Percentiles rank a stretch among this genome's conserved stretches.
Conservation (phyloP, 257 asterid species). For the Solanum phureja region DNA sequence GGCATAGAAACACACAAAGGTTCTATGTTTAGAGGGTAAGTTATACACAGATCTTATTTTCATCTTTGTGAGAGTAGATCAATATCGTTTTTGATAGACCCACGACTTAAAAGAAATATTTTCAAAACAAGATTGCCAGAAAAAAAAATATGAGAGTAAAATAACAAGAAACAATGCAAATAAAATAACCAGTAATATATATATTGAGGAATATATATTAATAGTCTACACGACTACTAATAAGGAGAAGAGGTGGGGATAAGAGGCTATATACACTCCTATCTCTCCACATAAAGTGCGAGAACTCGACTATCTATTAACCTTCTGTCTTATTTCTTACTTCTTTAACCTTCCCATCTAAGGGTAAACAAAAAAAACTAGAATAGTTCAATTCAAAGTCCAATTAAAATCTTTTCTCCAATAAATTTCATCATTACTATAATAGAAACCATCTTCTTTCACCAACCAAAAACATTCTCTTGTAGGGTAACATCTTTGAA, state of each 20-base stretch:
- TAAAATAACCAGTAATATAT: neutral
- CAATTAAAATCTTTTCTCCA: constrained; percentile 32
- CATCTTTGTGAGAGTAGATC: neutral
- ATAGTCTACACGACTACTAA: neutral
- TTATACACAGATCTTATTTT: neutral
- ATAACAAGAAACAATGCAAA: neutral
- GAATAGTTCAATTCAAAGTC: neutral
- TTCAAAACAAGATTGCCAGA: neutral
- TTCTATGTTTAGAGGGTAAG: neutral
- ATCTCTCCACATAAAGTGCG: neutral
- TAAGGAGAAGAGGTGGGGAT: neutral
- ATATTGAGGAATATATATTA: neutral
- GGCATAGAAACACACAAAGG: no score
- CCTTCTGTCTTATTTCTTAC: neutral
- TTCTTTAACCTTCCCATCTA: neutral
- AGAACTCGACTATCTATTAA: neutral
- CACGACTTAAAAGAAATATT: neutral
- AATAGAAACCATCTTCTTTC: constrained; percentile 44
- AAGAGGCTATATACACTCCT: neutral
- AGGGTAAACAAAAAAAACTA: neutral
- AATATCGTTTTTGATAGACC: neutral
- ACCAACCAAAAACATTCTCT: constrained; percentile 39
- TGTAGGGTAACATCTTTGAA: constrained; percentile 14
- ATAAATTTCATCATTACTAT: constrained; percentile 21
- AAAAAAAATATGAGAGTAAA: neutral